These are phyloP conservation scores for Sphaerulina vaccinii DNA, from an alignment of 2,329 filamentous ascomycete genomes.

Conservation along the genomic window DNA sequence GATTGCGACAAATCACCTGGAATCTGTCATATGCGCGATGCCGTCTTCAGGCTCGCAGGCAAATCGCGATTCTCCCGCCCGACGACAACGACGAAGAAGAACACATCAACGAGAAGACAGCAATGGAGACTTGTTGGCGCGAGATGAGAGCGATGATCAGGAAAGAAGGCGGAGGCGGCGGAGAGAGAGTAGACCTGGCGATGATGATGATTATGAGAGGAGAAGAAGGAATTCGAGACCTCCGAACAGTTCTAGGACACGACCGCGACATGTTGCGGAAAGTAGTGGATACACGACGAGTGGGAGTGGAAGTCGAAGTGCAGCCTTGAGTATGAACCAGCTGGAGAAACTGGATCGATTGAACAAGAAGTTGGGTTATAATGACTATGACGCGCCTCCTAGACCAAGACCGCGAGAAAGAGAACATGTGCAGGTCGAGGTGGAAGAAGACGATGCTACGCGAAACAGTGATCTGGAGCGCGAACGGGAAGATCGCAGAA, in stretches of 20 bases:
- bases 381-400: constrained; percentile 48
- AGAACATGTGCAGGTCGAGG: constrained; percentile 34
- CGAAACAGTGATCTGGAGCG: constrained; percentile 26
- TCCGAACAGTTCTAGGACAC: constrained; percentile 5
- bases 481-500: constrained; percentile 41
- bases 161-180: constrained; percentile 1
- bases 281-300: constrained; percentile 17
- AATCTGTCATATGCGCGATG: no score
- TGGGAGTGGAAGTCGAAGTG: constrained; percentile 27
- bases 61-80: constrained; percentile 30
- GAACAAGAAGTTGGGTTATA: constrained; percentile 56
- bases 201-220: background rate
- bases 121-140: constrained; percentile 33
- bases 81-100: constrained; percentile 33
- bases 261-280: constrained; percentile 11
- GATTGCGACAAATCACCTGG: background rate
- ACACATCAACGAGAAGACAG: constrained; percentile 39
- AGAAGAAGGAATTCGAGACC: constrained; percentile 3
- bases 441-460: constrained; percentile 28
- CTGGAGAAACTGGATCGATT: constrained; percentile 65
- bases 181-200: background rate
- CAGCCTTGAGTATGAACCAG: constrained; percentile 54
- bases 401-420: constrained; percentile 42
- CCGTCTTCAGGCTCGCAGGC: constrained; percentile 8
- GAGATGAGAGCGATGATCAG: constrained; percentile 15